Base-by-base conservation (phyloP, 495 filamentous ascomycete species). In the Staphylotrichum longicolle region DNA sequence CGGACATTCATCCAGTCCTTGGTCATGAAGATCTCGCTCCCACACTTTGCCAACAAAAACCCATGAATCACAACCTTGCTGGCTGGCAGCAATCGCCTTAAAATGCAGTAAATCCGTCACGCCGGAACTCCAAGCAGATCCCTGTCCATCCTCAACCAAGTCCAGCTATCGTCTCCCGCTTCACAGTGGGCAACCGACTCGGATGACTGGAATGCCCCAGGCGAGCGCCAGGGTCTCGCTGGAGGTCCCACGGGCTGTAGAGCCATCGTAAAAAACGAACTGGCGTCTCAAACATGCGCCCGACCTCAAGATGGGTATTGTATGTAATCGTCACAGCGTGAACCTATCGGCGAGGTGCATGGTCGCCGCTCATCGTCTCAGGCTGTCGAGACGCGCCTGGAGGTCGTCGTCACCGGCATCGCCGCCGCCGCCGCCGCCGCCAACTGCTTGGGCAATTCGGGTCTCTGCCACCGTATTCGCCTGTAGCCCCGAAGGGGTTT, bases 321-420 rank as follows among this genome's bases (percentile, higher is more conserved):
- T 47, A 49, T 12, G 30, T n/a, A 15, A 5, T 48, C 34, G 42
- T 46, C 27, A 39, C 46, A 50, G 40, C 45, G 11, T 55, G 47
- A 46, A 33, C 4, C 14, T 33, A 47, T 56, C 27, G 37, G 34
- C 7, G 9, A 10, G 9, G 5, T 9, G 49, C 10, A 46, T 9
- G 3, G 40, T 30, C 12, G 12, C 7, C 33, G 10, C 37, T 68
- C 50, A 72, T 66, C 63, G 56, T 46, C 90, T 80, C 62, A 93
- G 75, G 70, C 89, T 90, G 70, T 94, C 88, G 47, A 93, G 82
- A 30, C 90, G 84, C 54, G 90, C 90, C 75, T 94, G 89, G 40
- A 94, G 81, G 70, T 93, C 90, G 64, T 91, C 88, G 65, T 93
- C 89, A 46, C 80, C 84, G 15, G 82, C 75, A 62, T 84, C 84